A percentile compares a stretch with the other conserved stretches of the same genome.
Evolutionary conservation across 768 basidiomycete genomes (phyloP).

Genomic region (Cystobasidium onofrii): DNA sequence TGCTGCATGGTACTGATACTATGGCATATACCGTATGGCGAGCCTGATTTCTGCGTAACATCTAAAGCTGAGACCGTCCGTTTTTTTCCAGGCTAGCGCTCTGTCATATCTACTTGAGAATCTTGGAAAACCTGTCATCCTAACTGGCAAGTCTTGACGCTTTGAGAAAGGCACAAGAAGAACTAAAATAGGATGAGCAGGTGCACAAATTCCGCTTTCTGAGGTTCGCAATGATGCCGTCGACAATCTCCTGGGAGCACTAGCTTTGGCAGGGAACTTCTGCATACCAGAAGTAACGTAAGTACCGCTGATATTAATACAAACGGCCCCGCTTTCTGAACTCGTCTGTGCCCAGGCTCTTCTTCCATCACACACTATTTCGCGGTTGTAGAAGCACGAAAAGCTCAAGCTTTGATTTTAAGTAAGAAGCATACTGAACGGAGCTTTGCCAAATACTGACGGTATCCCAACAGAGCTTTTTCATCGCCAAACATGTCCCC

Average conservation of each 20-base stretch:
- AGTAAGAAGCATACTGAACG: slow-evolving; percentile 22
- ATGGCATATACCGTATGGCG: slow-evolving; percentile 52
- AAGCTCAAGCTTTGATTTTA: slow-evolving; percentile 35
- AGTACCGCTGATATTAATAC: background rate
- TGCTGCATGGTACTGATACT: slow-evolving; percentile 77
- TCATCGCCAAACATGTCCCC: slow-evolving; percentile 24
- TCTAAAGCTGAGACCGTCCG: background rate
- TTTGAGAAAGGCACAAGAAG: slow-evolving; percentile 64
- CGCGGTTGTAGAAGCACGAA: slow-evolving; percentile 51
- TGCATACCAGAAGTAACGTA: slow-evolving; percentile 61
- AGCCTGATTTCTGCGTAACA: slow-evolving; percentile 38
- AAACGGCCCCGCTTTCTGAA: background rate
- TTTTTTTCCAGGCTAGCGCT: slow-evolving; percentile 67
- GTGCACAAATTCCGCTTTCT: slow-evolving; percentile 85
- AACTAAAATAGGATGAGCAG: slow-evolving; percentile 56
- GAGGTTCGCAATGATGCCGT: slow-evolving; percentile 89
- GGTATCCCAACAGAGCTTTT: slow-evolving; percentile 62
- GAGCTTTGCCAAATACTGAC: slow-evolving; percentile 50
- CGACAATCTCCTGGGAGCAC: slow-evolving; percentile 80
- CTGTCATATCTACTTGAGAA: slow-evolving; percentile 86
- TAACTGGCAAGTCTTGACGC: slow-evolving; percentile 69
- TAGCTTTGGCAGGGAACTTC: slow-evolving; percentile 81
- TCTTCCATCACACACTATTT: slow-evolving; percentile 81
- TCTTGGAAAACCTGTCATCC: slow-evolving; percentile 69
- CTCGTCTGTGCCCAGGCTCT: slow-evolving; percentile 50